phyloP scores from a whole-genome alignment of 2,329 filamentous ascomycete species.

The Fusarium foetens region DNA sequence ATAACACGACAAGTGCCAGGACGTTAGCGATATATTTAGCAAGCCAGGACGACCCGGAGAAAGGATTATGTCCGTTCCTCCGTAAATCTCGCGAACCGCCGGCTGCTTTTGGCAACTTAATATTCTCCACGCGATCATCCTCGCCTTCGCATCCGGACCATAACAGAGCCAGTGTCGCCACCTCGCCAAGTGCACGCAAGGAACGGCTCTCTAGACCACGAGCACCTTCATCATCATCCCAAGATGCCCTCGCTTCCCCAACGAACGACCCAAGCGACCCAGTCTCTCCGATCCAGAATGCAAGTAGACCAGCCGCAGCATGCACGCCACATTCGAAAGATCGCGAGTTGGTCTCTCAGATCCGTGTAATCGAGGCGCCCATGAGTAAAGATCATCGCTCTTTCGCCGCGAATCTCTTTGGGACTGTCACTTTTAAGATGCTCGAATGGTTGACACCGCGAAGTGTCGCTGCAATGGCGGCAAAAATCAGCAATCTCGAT shows the following conservation, averaged over 20 bases:
- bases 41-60: slow-evolving; percentile 80
- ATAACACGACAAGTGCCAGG: slow-evolving; percentile 83
- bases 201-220: slow-evolving; percentile 8
- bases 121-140: slow-evolving; percentile 52
- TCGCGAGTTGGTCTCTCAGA: slow-evolving; percentile 22
- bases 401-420: slow-evolving; percentile 71
- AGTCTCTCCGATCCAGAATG: not conserved
- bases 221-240: slow-evolving; percentile 11
- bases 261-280: not conserved
- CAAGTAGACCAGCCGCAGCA: not conserved
- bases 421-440: slow-evolving; percentile 74
- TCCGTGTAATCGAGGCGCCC: slow-evolving; percentile 59
- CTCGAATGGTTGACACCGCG: slow-evolving; percentile 74
- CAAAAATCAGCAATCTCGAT: slow-evolving; percentile 45
- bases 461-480: slow-evolving; percentile 61
- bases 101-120: slow-evolving; percentile 58
- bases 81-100: slow-evolving; percentile 55
- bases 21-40: slow-evolving; percentile 84
- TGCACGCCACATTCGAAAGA: not conserved
- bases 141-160: slow-evolving; percentile 34
- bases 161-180: slow-evolving; percentile 15
- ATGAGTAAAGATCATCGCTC: slow-evolving; percentile 67
- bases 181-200: slow-evolving; percentile 11
- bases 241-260: not conserved
- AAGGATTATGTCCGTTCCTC: slow-evolving; percentile 70